Percentiles rank a stretch among this genome's conserved stretches.
phyloP scores from a whole-genome alignment of 176 grass and related monocot genomes.

The Zea mays region Zm-B73-REFERENCE-NAM-5.0 NC_050096.1:251785501-251786000 shows the following conservation, averaged over 20 bases:
- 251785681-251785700: slow-evolving; percentile 77
- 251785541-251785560: slow-evolving; percentile 73
- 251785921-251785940: slow-evolving; percentile 23
- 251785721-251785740: slow-evolving; percentile 86
- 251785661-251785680: slow-evolving; percentile 86
- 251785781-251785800: slow-evolving; percentile 56
- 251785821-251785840: slow-evolving; percentile 70
- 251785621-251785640: slow-evolving; percentile 75
- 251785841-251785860: slow-evolving; percentile 72
- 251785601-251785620: slow-evolving; percentile 86
- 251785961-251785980: slow-evolving; percentile 68
- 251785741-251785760: slow-evolving; percentile 46
- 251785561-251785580: slow-evolving; percentile 78
- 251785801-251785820: slow-evolving; percentile 53
- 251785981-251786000: slow-evolving; percentile 65
- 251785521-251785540: slow-evolving; percentile 80
- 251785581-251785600: slow-evolving; percentile 89
- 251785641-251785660: slow-evolving; percentile 78
- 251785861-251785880: slow-evolving; percentile 77
- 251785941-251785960: slow-evolving; percentile 64
- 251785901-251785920: slow-evolving; percentile 10
- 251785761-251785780: slow-evolving; percentile 68
- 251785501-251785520: slow-evolving; percentile 85
- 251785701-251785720: slow-evolving; percentile 86
- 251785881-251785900: slow-evolving; percentile 59